Conservation (phyloP, 176 grass and related monocot species). For the Bromus sterilis region DNA sequence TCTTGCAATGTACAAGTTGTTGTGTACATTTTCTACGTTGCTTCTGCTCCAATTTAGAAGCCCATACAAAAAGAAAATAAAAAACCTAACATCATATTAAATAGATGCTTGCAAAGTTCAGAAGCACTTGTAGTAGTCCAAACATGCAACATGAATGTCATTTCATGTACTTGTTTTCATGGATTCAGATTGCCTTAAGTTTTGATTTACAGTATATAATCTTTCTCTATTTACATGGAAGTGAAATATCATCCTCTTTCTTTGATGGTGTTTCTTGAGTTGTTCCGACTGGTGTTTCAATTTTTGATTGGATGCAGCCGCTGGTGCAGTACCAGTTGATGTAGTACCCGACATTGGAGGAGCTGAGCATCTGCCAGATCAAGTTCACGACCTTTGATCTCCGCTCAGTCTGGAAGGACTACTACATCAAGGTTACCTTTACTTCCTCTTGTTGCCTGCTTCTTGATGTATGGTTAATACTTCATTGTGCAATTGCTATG, state of each 20-base stretch:
- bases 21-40: too few species aligned
- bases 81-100: too few species aligned
- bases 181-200: too few species aligned
- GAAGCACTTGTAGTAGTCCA: too few species aligned
- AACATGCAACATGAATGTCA: too few species aligned
- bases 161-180: too few species aligned
- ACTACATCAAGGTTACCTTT: conserved; percentile 32
- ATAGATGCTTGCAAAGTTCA: too few species aligned
- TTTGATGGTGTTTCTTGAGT: background rate
- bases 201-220: too few species aligned
- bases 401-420: conserved; percentile 56
- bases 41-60: too few species aligned
- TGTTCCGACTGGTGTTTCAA: background rate
- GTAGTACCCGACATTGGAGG: conserved; percentile 56
- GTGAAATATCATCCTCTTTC: background rate
- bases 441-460: background rate
- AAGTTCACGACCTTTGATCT: conserved; percentile 63
- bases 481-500: too few species aligned
- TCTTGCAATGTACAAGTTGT: too few species aligned
- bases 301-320: conserved; percentile 19
- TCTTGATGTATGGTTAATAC: background rate
- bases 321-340: conserved; percentile 55
- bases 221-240: background rate
- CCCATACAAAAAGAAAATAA: too few species aligned
- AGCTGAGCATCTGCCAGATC: conserved; percentile 56